Evolutionary conservation across 192 early-diverging fungal genomes (phyloP), one percentile per base, ranked within the genome.

Genomic region (Umbelopsis ramanniana): DNA sequence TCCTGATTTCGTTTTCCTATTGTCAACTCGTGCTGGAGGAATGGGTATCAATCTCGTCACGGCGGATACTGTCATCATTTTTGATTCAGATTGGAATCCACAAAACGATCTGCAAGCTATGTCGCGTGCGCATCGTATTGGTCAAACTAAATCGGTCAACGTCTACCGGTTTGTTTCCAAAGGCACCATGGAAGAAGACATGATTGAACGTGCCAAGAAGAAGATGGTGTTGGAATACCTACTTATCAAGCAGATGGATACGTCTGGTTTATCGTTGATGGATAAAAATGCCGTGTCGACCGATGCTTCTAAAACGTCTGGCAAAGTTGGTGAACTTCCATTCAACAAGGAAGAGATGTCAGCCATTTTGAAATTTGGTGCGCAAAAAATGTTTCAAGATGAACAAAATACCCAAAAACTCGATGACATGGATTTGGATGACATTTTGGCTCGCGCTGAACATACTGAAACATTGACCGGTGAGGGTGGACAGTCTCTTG

Each of bases 171-270:
- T 98, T 76, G 91, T 98, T 24, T 93, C 95, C 33, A 95, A 96
- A 73, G 96, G 93, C 76, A 95, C 95, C 0, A 95, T 98, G 69
- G 97, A 98, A 78, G 97, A 98, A 81, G 93, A 96, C 45, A 95
- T 98, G 71, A 85, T 97, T 24, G 97, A 98, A 79, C 91, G 97
- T 10, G 97, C 97, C 53, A 98, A 98, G 78, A 86, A 94, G 79
- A 98, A 98, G 82, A 97, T 97, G 96, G 95, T 98, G 40, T 85
- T 98, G 14, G 97, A 98, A 81, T 97, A 97, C 82, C 93, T 92
- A 74, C 95, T 98, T 77, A 98, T 98, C 82, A 96, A 95, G 74
- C 92, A 95, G 78, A 97, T 98, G 47, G 76, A 79, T 60, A 71
- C 48, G 22, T 76, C 71, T 53, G 75, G 75, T 33, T 55, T 67